Conservation (phyloP, 1,139 yeast species). For the Ogataea hybrid region DNA sequence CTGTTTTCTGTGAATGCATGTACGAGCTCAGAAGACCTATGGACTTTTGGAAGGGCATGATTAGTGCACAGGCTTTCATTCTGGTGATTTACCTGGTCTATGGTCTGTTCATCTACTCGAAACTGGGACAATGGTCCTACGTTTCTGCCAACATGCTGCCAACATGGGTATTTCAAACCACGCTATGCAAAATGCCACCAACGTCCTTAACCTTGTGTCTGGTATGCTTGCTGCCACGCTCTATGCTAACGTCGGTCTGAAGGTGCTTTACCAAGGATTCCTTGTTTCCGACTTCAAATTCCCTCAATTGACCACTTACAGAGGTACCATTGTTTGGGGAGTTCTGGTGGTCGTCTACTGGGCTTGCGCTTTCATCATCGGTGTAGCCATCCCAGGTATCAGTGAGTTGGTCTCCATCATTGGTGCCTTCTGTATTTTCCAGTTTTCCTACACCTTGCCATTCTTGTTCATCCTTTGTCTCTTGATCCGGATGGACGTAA, state of each 20-base stretch:
- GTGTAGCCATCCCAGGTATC: slow-evolving; percentile 55
- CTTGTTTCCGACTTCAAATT: slow-evolving; percentile 34
- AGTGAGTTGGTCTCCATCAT: slow-evolving; percentile 46
- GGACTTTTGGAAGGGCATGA: slow-evolving; percentile 48
- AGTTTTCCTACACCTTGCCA: slow-evolving; percentile 47
- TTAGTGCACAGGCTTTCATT: slow-evolving; percentile 40
- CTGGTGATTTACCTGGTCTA: slow-evolving; percentile 38
- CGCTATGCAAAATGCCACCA: slow-evolving; percentile 41
- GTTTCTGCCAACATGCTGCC: too few relatives aligned
- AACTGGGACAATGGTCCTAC: slow-evolving; percentile 42
- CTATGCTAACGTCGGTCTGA: slow-evolving; percentile 45
- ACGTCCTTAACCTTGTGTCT: slow-evolving; percentile 37
- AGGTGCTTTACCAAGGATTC: slow-evolving; percentile 40
- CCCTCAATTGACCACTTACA: slow-evolving; percentile 34
- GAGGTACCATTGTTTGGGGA: slow-evolving; percentile 39
- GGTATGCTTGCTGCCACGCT: slow-evolving; percentile 44
- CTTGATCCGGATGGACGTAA: slow-evolving; percentile 37
- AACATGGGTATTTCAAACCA: slow-evolving; percentile 40
- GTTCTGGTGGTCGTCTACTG: slow-evolving; percentile 38
- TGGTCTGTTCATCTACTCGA: slow-evolving; percentile 42
- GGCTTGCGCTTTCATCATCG: slow-evolving; percentile 44
- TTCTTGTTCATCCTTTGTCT: slow-evolving; percentile 37
- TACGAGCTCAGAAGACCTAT: slow-evolving; percentile 44
- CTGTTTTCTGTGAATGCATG: slow-evolving; percentile 44
- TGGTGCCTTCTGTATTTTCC: slow-evolving; percentile 49